Base-by-base conservation (phyloP, 208 protist genomes). In the Trichomonas vaginalis region DNA sequence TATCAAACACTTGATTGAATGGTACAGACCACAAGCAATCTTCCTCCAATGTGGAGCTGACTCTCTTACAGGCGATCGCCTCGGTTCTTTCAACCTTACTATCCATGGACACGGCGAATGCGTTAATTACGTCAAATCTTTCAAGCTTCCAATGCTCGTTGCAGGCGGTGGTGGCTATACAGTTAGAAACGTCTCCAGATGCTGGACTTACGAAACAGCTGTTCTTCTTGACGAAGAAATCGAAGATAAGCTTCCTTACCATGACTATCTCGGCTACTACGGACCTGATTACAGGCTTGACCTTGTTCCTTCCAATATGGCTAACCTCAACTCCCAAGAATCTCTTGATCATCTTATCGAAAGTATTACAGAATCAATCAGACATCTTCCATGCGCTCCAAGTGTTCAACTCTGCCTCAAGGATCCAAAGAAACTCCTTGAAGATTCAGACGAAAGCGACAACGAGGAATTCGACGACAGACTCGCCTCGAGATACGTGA, bases 31-130 rank as follows among this genome's bases (percentile, higher is more conserved):
- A 0, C 97, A 98, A 79, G 99, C 98, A 0, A 97, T 99, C 95
- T 99, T 99, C 0, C 96, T 99, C 14, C 99, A 99, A 97, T 99
- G 99, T 97, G 99, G 99, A 62, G 99, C 99, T 9, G 99, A 99
- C 97, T 99, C 98, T 46, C 97, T 99, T 17, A 97, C 98, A 27
- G 98, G 98, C 46, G 99, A 99, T 97, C 98, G 98, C 27, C 96
- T 99, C 0, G 99, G 99, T 42, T 98, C 98, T 45, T 99, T 99
- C 88, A 99, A 99, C 95, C 96, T 99, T 37, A 98, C 98, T 0
- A 48, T 98, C 2, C 96, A 96, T 27, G 97, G 97, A 48, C 97
- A 98, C 95, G 98, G 95, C 46, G 97, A 97, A 39, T 98, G 98
- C 95, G 97, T 98, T 40, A 95, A 97, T 35, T 98, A 97, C 97